Percentiles rank a stretch among this genome's conserved stretches.
Conservation (phyloP, 495 filamentous ascomycete genomes). For the Neurospora sp. region DNA sequence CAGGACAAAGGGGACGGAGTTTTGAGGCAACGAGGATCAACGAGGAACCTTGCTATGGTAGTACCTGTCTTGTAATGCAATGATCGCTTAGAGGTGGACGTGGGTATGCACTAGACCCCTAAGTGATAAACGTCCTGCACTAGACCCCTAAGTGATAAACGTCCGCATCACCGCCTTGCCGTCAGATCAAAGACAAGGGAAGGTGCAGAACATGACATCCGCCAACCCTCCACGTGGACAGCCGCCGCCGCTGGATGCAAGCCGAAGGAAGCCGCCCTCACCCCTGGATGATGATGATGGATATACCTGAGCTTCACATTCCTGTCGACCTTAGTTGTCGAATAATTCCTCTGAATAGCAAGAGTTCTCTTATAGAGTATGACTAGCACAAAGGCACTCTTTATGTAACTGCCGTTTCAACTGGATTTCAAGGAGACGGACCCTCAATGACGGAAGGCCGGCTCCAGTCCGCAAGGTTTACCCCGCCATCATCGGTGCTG, state of each 20-base stretch:
- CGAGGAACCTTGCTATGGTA: not conserved
- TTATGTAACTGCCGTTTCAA: not conserved
- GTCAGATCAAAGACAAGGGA: not conserved
- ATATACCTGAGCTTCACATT: not conserved
- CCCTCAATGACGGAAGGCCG: not conserved
- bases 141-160: conserved; percentile 7
- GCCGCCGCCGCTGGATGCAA: not conserved
- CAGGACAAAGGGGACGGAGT: not conserved
- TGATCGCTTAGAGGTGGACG: not conserved
- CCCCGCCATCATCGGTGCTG: not conserved
- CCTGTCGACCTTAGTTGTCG: not conserved
- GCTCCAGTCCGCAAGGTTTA: not conserved
- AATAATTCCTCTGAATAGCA: not conserved
- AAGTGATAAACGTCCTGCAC: conserved; percentile 7
- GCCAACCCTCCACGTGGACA: conserved; percentile 7
- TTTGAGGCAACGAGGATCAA: not conserved
- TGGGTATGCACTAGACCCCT: conserved; percentile 9
- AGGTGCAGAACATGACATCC: not conserved
- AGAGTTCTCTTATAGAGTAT: not conserved
- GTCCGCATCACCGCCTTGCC: not conserved
- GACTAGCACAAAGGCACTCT: not conserved
- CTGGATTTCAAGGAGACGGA: not conserved
- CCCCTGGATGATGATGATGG: not conserved
- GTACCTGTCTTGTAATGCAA: not conserved
- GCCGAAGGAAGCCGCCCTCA: conserved; percentile 6